These are phyloP conservation scores for Tarenaya hassleriana DNA, from an alignment of 345 rosid species.

Conservation along the genomic window DNA sequence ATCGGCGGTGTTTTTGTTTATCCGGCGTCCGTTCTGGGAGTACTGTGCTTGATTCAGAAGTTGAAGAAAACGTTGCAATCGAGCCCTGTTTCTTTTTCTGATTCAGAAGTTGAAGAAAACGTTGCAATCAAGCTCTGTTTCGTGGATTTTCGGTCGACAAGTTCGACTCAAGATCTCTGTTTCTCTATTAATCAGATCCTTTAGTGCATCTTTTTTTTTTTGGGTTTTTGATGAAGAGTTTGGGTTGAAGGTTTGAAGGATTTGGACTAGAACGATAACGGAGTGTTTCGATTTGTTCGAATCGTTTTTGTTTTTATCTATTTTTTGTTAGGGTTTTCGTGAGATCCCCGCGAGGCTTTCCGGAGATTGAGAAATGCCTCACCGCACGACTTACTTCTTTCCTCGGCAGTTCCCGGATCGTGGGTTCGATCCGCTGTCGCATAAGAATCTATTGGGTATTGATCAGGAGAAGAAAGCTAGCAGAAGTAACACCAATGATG, in stretches of 20 bases:
- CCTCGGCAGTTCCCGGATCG: slow-evolving; percentile 91
- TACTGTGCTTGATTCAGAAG: not conserved
- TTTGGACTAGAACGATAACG: not conserved
- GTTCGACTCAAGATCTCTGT: not conserved
- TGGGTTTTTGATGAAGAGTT: not conserved
- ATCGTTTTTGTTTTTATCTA: no score
- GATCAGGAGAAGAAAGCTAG: slow-evolving; percentile 49
- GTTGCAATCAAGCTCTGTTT: slow-evolving; percentile 1
- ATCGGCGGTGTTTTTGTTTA: not conserved
- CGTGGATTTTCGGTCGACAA: no score
- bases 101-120: not conserved
- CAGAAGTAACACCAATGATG: not conserved
- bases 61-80: not conserved
- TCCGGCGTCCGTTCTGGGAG: no score
- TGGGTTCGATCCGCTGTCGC: slow-evolving; percentile 46
- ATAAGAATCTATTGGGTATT: slow-evolving; percentile 16
- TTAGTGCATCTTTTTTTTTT: not conserved
- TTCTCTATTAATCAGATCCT: not conserved
- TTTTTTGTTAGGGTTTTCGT: not conserved
- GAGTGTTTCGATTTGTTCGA: no score
- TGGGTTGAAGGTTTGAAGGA: slow-evolving; percentile 11
- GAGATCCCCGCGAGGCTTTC: slow-evolving; percentile 8
- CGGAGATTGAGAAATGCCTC: slow-evolving; percentile 55
- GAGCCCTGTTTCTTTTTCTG: no score
- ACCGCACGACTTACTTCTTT: slow-evolving; percentile 92